Conservation (phyloP, 1,139 yeast species). For the Taiozyma sp. region DNA sequence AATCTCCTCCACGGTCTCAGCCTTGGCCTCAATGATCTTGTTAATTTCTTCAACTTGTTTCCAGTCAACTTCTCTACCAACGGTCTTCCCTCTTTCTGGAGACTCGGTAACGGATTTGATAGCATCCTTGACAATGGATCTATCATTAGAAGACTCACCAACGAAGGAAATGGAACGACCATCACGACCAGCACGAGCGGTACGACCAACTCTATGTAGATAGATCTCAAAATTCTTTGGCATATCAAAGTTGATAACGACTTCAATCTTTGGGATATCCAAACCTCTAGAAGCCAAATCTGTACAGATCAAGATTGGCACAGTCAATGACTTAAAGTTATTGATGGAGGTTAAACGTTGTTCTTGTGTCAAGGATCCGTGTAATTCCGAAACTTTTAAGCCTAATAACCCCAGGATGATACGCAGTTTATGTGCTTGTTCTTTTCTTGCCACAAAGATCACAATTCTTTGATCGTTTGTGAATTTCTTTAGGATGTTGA, state of each 20-base stretch:
- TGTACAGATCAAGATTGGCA: conserved; percentile 89
- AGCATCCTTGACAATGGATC: conserved; percentile 84
- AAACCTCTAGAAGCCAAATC: conserved; percentile 99
- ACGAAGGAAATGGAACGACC: conserved; percentile 92
- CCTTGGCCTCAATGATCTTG: conserved; percentile 52
- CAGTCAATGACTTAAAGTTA: conserved; percentile 72
- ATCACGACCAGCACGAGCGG: conserved; percentile 98
- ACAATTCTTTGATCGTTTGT: conserved; percentile 67
- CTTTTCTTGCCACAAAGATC: conserved; percentile 88
- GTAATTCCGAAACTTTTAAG: conserved; percentile 83
- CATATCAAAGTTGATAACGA: conserved; percentile 92
- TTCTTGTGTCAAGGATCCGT: conserved; percentile 92
- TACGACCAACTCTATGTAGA: conserved; percentile 97
- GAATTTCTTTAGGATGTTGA: conserved; percentile 60
- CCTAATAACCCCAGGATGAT: conserved; percentile 84
- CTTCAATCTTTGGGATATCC: conserved; percentile 96
- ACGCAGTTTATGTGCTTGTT: conserved; percentile 81
- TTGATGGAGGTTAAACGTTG: conserved; percentile 85
- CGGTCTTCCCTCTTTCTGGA: conserved; percentile 43
- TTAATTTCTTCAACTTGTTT: conserved; percentile 65
- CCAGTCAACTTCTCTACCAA: conserved; percentile 90
- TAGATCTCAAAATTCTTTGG: conserved; percentile 89
- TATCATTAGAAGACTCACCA: conserved; percentile 81
- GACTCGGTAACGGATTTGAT: conserved; percentile 55
- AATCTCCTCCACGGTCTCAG: conserved; percentile 63